Evolutionary conservation across 2,329 filamentous ascomycete genomes (phyloP).

Genomic region (Fusarium armeniacum): DNA sequence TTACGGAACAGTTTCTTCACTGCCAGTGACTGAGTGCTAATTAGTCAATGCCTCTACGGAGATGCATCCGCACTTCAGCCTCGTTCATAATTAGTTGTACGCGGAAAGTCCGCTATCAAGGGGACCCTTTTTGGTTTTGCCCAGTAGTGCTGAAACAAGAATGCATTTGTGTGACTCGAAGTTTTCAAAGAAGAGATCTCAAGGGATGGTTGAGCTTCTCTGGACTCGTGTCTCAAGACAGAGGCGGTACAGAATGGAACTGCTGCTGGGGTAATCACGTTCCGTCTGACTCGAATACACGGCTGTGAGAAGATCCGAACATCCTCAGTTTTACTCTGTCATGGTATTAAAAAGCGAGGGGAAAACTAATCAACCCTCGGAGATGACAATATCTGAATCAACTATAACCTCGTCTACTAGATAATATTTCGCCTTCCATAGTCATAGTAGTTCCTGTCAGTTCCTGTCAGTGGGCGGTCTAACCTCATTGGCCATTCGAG

Average conservation of each 20-base stretch:
- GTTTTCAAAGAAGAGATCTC: neutral
- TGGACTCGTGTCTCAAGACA: neutral
- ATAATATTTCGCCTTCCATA: conserved; percentile 1
- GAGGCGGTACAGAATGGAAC: neutral
- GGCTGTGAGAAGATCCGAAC: neutral
- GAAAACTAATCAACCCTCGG: conserved; percentile 14
- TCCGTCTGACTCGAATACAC: neutral
- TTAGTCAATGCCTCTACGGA: conserved; percentile 12
- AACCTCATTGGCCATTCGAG: conserved; percentile 18
- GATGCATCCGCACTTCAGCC: conserved; percentile 20
- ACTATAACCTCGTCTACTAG: conserved; percentile 4
- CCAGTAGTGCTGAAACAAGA: neutral
- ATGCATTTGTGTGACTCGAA: neutral
- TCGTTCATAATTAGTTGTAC: conserved; percentile 7
- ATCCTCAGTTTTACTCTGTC: neutral
- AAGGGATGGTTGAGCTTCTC: neutral
- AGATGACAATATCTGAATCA: conserved; percentile 29
- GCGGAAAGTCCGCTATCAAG: conserved; percentile 17
- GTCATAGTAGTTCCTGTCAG: conserved; percentile 1
- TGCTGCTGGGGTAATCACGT: neutral
- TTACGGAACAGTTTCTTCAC: conserved; percentile 15
- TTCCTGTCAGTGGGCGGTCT: conserved; percentile 17
- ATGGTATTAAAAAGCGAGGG: neutral
- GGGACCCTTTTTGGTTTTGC: neutral
- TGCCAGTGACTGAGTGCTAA: conserved; percentile 8